Evolutionary conservation across 2,329 filamentous ascomycete species (phyloP), one percentile per base, ranked within the genome.

Genomic region (Xylariaceae sp.): DNA sequence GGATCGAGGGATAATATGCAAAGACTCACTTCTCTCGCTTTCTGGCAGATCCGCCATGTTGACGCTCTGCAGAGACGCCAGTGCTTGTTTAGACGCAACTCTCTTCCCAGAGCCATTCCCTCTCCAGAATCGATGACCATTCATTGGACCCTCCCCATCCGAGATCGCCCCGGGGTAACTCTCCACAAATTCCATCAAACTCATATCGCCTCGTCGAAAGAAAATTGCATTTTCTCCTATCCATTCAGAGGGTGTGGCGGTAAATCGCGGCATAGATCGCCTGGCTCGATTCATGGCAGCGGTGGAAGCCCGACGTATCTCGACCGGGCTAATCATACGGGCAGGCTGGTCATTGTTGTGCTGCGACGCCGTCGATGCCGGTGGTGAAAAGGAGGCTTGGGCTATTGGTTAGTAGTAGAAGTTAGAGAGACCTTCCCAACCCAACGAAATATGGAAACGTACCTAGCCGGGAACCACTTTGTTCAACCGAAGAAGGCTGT

Each of bases 31-130:
- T 62, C 70, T 71, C 56, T 81, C 78, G 39, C 63, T 69, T 42
- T 78, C 72, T 0, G 73, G 63, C 2, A 83, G 65, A 8, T 72
- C 73, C 1, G 71, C 64, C 15, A 80, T 65, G 5, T 73, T 64
- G 3, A 83, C 73, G 45, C 68, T 74, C 57, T 79, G 66, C 2
- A 83, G 66, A 5, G 76, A 74, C 12, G 68, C 66, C 12, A 82
- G 64, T 2, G 78, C 77, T 15, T 64, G 66, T 56, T 70, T 74
- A 0, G 77, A 80, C 2, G 77, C 78, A 6, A 80, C 72, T 57
- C 73, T 68, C 61, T 76, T 78, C 37, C 67, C 74, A 0, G 69
- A 63, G 19, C 73, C 55, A 7, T 73, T 67, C 15, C 77, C 77
- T 40, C 78, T 74, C 32, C 77, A 61, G 5, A 79, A 51, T 61